Evolutionary conservation across 2,329 filamentous ascomycete species (phyloP), one percentile per base, ranked within the genome.

Genomic region (Trichoderma gracile): DNA sequence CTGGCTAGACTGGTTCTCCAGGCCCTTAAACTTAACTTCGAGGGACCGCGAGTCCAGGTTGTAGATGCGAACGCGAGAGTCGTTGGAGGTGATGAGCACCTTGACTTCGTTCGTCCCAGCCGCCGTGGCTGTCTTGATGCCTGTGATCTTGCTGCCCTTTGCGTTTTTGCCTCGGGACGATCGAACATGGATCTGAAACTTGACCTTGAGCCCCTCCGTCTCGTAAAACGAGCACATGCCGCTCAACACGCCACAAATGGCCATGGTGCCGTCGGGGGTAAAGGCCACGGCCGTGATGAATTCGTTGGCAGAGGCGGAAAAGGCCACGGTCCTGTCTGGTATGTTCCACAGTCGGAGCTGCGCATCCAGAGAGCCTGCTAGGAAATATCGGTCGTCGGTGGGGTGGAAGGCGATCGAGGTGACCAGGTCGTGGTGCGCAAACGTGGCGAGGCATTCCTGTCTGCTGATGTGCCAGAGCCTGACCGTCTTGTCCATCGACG

Each of bases 401-500:
- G 95, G 95, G 74, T 99, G 95, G 69, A 99, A 99, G 43, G 92
- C 87, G 56, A 99, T 93, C 1, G 93, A 94, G 0, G 95, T 96
- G 53, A 98, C 94, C 70, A 97, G 93, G 74, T 99, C 95, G 71
- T 89, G 92, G 76, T 98, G 95, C 71, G 93, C 92, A 79, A 98
- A 99, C 2, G 90, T 93, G 76, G 93, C 97, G 0, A 99, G 81
- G 71, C 93, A 97, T 72, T 98, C 93, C 3, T 84, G 77, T 59
- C 94, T 84, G 73, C 86, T 94, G 67, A 95, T 83, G 76, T 99
- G 95, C 94, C 95, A 99, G 54, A 99, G 77, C 15, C 92, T 86
- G 14, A 99, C 95, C 0, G 93, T 97, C 80, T 97, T 97, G 75
- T 99, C 95, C 93, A 98, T 97, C 0, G 93, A 97, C 0, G 93